A percentile compares a stretch with the other conserved stretches of the same genome.
Evolutionary conservation across 495 filamentous ascomycete genomes (phyloP).

Genomic region (Penicillium pulvis): DNA sequence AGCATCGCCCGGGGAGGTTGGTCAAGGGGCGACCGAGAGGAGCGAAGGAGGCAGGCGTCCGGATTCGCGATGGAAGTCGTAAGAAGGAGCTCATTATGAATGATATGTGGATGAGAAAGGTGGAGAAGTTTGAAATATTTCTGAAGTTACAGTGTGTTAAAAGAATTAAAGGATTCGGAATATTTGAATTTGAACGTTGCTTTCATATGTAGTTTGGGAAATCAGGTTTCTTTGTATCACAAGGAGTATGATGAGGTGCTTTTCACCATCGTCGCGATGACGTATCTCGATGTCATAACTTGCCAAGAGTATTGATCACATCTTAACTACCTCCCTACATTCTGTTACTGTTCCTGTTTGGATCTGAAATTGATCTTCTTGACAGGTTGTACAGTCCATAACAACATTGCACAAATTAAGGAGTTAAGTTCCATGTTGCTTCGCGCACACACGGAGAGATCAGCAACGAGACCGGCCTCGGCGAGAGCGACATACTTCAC

Average conservation of each 20-base stretch:
- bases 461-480: conserved; percentile 2
- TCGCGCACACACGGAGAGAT: not conserved
- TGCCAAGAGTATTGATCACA: conserved; percentile 7
- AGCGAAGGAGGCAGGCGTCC: conserved; percentile 2
- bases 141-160: not conserved
- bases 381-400: not conserved
- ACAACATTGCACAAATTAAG: not conserved
- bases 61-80: conserved; percentile 2
- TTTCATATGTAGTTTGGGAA: not conserved
- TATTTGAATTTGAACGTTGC: not conserved
- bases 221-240: conserved; percentile 10
- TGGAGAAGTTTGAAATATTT: not conserved
- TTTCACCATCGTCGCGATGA: conserved; percentile 13
- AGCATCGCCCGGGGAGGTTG: not conserved
- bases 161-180: not conserved
- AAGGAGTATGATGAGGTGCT: not conserved
- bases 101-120: not conserved
- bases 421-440: conserved; percentile 1
- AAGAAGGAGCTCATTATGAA: conserved; percentile 10
- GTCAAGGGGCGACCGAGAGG: conserved; percentile 3
- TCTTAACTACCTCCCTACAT: not conserved
- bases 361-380: not conserved
- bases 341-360: not conserved
- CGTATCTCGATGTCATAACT: conserved; percentile 25
- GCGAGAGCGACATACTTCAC: conserved; percentile 10